Base-by-base conservation (phyloP, 2,329 filamentous ascomycete genomes). In the Talaromyces atroroseus region DNA sequence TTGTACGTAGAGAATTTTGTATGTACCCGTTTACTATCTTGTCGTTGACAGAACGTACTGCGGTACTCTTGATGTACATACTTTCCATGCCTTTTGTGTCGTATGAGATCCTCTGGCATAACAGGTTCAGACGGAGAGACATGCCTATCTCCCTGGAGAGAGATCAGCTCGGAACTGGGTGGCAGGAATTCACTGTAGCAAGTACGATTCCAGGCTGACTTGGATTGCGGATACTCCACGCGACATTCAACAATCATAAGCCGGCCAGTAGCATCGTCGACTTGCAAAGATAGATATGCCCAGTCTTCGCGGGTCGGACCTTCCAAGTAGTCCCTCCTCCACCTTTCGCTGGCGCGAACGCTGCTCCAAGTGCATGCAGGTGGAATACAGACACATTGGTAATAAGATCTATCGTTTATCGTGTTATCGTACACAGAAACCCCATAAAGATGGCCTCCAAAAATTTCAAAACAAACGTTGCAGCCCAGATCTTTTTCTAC, bases 261-360 rank as follows among this genome's bases (percentile, higher is more conserved):
- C 14, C 77, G 69, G 1, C 82, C 82, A 0, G 80, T 84, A 12
- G 64, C 63, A 57, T 89, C 83, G 57, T 89, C 82, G 26, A 75
- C 76, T 26, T 82, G 78, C 1, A 91, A 73, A 3, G 80, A 80
- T 2, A 91, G 71, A 56, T 83, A 81, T 0, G 82, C 86, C 87
- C 87, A 91, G 2, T 86, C 80, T 62, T 90, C 85, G 62, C 90
- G 87, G n/a, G 90, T 83, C 0, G 86, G 81, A 0, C 88, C 88
- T 66, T 90, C 87, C 26, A 73, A 74, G 61, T 89, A 84, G 50
- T 86, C 78, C 16, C 87, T 81, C 7, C 87, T 78, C 80, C 85
- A 90, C 48, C 86, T 77, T 20, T 74, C 71, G 54, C 78, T 77
- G 16, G 74, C 71, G 60, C 80, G 71, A 18, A 77, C 61, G 23